These are phyloP conservation scores for Hordeum marinum DNA, from an alignment of 176 grass and related monocot species.

Conservation along the genomic window DNA sequence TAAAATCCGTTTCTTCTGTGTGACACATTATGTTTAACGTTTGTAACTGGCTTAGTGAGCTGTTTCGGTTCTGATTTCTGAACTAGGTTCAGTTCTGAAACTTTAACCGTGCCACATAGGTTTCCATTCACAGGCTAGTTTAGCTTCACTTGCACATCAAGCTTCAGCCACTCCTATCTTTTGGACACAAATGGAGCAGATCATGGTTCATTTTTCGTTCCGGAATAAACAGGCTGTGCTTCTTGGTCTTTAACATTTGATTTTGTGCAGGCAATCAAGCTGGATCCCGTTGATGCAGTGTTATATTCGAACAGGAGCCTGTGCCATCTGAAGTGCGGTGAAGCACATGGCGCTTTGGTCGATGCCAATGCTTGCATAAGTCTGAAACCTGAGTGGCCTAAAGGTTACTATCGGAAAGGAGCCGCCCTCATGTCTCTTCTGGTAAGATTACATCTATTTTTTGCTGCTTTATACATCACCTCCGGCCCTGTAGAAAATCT, in stretches of 20 bases:
- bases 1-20: neutral
- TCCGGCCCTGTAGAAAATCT: too few species aligned
- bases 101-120: neutral
- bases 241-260: neutral
- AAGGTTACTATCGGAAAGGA: constrained; percentile 9
- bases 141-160: neutral
- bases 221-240: neutral
- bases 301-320: constrained; percentile 9
- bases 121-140: neutral
- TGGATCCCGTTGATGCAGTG: neutral
- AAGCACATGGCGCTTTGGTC: neutral
- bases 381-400: neutral
- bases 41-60: neutral
- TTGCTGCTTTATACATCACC: too few species aligned
- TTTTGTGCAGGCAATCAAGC: constrained; percentile 9
- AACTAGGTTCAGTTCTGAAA: neutral
- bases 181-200: too few species aligned
- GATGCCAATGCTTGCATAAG: neutral
- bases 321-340: neutral
- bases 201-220: neutral
- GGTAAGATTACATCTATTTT: too few species aligned
- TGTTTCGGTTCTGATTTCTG: neutral
- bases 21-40: neutral
- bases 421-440: constrained; percentile 2
- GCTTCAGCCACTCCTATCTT: neutral